These are phyloP conservation scores for Thelonectria rubi DNA, from an alignment of 2,329 filamentous ascomycete genomes.

Conservation along the genomic window DNA sequence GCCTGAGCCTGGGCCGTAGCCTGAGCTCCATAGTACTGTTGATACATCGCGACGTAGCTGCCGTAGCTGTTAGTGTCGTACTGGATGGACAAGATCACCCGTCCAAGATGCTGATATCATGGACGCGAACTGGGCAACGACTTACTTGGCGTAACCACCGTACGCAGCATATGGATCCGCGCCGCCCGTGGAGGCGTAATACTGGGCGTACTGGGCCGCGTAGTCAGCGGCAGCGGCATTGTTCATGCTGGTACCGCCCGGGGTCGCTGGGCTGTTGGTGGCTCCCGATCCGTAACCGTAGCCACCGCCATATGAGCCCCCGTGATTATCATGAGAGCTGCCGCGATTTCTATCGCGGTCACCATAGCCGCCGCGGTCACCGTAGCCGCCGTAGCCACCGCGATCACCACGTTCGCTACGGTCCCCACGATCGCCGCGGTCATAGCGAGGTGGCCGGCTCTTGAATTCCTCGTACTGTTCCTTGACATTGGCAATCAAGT, in stretches of 20 bases:
- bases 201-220: slow-evolving; percentile 83
- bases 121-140: slow-evolving; percentile 4
- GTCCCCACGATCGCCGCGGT: slow-evolving; percentile 52
- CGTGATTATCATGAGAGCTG: slow-evolving; percentile 46
- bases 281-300: slow-evolving; percentile 45
- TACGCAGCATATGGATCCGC: slow-evolving; percentile 90
- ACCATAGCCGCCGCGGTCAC: slow-evolving; percentile 46
- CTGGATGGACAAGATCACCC: background rate
- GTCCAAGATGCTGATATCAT: slow-evolving; percentile 1
- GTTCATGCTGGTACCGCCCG: slow-evolving; percentile 42
- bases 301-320: slow-evolving; percentile 44
- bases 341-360: slow-evolving; percentile 45
- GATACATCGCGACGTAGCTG: slow-evolving; percentile 75
- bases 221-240: slow-evolving; percentile 64
- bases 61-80: slow-evolving; percentile 34
- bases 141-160: slow-evolving; percentile 83
- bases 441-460: slow-evolving; percentile 75
- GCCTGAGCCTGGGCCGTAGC: slow-evolving; percentile 60
- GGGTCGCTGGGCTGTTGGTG: slow-evolving; percentile 50
- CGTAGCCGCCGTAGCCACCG: slow-evolving; percentile 37
- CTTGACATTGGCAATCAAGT: slow-evolving; percentile 85
- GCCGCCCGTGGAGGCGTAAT: slow-evolving; percentile 65
- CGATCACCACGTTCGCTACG: background rate
- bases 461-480: slow-evolving; percentile 94
- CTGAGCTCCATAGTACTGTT: slow-evolving; percentile 68